Base-by-base conservation (phyloP, 2,329 filamentous ascomycete genomes). In the Podosphaera fusca region DNA sequence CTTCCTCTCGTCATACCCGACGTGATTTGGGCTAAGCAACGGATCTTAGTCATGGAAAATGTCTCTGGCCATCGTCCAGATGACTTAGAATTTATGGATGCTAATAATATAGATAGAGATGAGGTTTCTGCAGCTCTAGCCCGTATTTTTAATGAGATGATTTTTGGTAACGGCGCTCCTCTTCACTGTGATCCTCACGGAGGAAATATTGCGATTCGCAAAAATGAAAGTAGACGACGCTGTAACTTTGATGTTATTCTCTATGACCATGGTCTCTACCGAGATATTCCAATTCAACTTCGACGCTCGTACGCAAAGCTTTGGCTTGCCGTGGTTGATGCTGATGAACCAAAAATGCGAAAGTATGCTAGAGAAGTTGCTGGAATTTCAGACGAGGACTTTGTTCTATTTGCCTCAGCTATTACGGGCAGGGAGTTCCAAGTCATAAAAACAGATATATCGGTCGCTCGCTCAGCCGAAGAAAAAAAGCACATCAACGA, bases 61-160 rank as follows among this genome's bases (percentile, higher is more conserved):
- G 82, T 96, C 63, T 80, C 87, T 5, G 92, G 92, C 38, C 80
- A 80, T 63, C 83, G 92, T 29, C 84, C 88, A 1, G 92, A 98
- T 68, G 90, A 98, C 67, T 77, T 96, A 1, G 80, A 79, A 14
- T 96, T 85, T 67, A 74, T 98, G 2, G 92, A 96, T 68, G 73
- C 76, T 5, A 85, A 94, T 67, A 78, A 80, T 58, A 98, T 98
- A 67, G 87, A 94, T 69, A 81, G 92, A 29, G 92, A 96, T 66
- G 90, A 96, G 69, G 92, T 98, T 4, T 94, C 89, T 0, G 89
- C 90, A 1, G 85, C 88, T 0, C 74, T 98, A 3, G 84, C 92
- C 0, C 81, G 83, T 59, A 87, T 98, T 59, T 98, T 98, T 76
- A 98, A 98, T 73, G 89, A 96, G 68, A 98, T 98, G 92, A 95